A percentile compares a stretch with the other conserved stretches of the same genome.
phyloP scores from a whole-genome alignment of 2,329 filamentous ascomycete genomes.

The Colletotrichum gigasporum region DNA sequence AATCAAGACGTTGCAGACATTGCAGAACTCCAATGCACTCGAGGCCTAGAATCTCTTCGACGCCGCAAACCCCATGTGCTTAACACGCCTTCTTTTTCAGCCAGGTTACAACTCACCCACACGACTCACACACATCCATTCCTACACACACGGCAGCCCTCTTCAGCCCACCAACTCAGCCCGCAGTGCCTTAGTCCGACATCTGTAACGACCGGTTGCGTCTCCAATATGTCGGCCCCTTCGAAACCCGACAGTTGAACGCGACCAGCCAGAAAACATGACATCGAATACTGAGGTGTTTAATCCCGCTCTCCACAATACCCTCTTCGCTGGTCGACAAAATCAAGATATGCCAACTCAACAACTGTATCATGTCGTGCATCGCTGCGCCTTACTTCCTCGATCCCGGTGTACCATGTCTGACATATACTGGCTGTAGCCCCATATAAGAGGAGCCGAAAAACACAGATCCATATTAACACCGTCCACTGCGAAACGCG shows the following conservation, averaged over 20 bases:
- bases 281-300: neutral
- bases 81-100: neutral
- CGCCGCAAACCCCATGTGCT: conserved; percentile 1
- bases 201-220: neutral
- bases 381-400: conserved; percentile 18
- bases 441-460: conserved; percentile 25
- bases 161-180: neutral
- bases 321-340: neutral
- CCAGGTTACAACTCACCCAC: neutral
- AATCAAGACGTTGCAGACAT: conserved; percentile 15
- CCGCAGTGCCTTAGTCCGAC: neutral
- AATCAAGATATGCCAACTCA: conserved; percentile 4
- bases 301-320: neutral
- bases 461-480: conserved; percentile 15
- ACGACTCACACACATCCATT: neutral
- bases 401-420: conserved; percentile 11
- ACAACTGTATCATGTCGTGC: conserved; percentile 27
- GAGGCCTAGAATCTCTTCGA: neutral
- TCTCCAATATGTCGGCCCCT: neutral
- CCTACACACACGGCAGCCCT: neutral
- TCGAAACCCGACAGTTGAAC: neutral
- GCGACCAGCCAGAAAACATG: neutral
- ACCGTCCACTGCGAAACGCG: conserved; percentile 7
- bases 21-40: neutral
- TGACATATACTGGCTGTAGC: conserved; percentile 7